These are phyloP conservation scores for California macrophylla DNA, from an alignment of 441 rosid species.

Conservation along the genomic window DNA sequence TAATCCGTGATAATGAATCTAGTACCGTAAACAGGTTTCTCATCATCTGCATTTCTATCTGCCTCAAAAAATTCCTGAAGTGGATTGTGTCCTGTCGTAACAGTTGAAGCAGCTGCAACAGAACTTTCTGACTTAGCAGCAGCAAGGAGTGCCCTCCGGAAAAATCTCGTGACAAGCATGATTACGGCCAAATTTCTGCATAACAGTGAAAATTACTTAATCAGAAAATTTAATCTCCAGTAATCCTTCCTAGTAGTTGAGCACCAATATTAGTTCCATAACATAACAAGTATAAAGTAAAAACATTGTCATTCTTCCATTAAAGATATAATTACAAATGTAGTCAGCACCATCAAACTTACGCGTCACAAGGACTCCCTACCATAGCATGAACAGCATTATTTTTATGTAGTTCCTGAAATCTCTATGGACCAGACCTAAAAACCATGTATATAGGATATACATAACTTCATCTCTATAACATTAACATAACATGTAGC, in stretches of 20 bases:
- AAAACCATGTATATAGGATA: background rate
- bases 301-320: background rate
- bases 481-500: background rate
- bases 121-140: conserved; percentile 57
- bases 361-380: background rate
- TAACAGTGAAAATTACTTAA: background rate
- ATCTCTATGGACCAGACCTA: background rate
- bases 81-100: conserved; percentile 39
- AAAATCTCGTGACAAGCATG: conserved; percentile 55
- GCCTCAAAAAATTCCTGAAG: conserved; percentile 76
- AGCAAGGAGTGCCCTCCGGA: conserved; percentile 49
- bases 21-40: conserved; percentile 66
- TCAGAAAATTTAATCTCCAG: background rate
- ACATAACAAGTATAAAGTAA: background rate
- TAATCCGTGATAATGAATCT: background rate
- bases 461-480: background rate
- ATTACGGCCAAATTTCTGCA: conserved; percentile 18
- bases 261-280: background rate
- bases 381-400: background rate
- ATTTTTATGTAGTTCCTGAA: background rate
- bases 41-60: conserved; percentile 57
- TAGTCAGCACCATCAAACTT: background rate
- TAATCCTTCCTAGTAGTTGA: background rate
- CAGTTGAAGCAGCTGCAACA: conserved; percentile 39
- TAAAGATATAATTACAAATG: background rate